Evolutionary conservation across 768 basidiomycete species (phyloP).

Genomic region (Kwoniella dejecticola): DNA sequence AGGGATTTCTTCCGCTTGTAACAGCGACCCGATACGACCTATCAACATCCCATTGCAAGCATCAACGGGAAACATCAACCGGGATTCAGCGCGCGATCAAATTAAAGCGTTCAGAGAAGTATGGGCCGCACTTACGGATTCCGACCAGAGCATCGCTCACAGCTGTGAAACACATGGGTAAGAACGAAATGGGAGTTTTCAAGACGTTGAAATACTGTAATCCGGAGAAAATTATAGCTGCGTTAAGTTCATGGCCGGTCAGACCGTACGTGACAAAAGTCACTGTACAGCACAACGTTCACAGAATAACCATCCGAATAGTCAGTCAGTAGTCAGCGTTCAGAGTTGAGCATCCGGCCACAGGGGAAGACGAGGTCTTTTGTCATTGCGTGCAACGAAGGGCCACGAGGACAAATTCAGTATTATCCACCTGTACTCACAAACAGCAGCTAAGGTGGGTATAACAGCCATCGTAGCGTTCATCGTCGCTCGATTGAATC

Average conservation of each 20-base stretch:
- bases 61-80: too few species aligned
- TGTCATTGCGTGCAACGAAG: too few species aligned
- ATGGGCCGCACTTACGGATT: conserved; percentile 54
- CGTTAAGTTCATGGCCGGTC: conserved; percentile 62
- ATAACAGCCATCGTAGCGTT: conserved; percentile 57
- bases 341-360: too few species aligned
- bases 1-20: conserved; percentile 62
- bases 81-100: too few species aligned
- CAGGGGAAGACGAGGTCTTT: too few species aligned
- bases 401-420: too few species aligned
- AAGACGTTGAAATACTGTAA: conserved; percentile 64
- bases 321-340: too few species aligned
- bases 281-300: conserved; percentile 17
- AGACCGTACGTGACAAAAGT: conserved; percentile 67
- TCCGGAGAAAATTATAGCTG: conserved; percentile 64
- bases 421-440: too few species aligned
- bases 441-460: conserved; percentile 61
- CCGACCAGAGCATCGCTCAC: conserved; percentile 62
- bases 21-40: conserved; percentile 3
- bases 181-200: conserved; percentile 39
- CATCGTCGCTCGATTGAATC: conserved; percentile 34
- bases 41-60: too few species aligned
- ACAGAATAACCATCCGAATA: too few species aligned
- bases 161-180: conserved; percentile 40
- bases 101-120: too few species aligned